Evolutionary conservation across 2,329 filamentous ascomycete species (phyloP), one percentile per base, ranked within the genome.

Genomic region (Aspergillus awamori): DNA sequence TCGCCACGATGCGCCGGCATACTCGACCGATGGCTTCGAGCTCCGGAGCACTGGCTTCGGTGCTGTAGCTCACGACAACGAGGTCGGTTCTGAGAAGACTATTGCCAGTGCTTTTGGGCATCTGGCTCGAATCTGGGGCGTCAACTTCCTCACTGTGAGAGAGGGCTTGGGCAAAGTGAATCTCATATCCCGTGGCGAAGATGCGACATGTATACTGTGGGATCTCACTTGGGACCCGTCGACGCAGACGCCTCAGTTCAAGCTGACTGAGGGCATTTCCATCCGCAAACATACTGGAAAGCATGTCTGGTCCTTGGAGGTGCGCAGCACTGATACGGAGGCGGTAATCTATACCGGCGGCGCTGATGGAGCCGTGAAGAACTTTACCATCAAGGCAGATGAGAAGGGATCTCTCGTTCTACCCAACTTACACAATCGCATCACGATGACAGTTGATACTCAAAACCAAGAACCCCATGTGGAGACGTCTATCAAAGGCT

Each of bases 81-180:
- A 73, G 13, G 66, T 76, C 17, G 75, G 75, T 5, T 70, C 71
- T 3, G 75, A 79, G 51, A 84, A 83, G 33, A 84, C 78, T 65
- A 69, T 96, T 13, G 90, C 91, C 0, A 86, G 88, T 48, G 88
- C 84, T 2, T 97, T 95, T 89, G 94, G 90, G 0, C 95, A 99
- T 76, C 78, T 85, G 3, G 96, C 94, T 7, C 86, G 95, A 60
- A 96, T 99, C 66, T 99, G 95, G 95, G 85, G 87, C 49, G 87
- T 97, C 8, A 84, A 85, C 58, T 95, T 97, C 66, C 77, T 87
- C 1, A 73, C 70, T 26, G 59, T 66, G 1, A 65, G 63, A 20
- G 65, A 68, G 8, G 65, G 72, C 28, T 45, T 62, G 8, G 55
- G 59, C 5, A 65, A 60, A 38, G 57, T 89, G 17, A 81, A 80